phyloP scores from a whole-genome alignment of 805 yeast species.

The Blastobotrys parvus region DNA sequence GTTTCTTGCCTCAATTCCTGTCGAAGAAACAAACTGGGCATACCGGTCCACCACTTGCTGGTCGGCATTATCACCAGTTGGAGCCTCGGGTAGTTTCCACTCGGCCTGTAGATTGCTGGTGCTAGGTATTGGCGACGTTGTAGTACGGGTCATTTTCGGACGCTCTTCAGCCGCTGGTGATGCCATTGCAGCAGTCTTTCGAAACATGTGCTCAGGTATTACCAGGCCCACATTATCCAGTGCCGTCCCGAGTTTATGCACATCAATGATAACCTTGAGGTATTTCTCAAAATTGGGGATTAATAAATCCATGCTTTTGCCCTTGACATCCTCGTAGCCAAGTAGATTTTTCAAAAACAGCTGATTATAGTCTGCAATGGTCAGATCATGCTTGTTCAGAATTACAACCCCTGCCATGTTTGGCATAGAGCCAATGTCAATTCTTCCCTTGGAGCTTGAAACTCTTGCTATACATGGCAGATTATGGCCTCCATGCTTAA shows the following conservation, averaged over 20 bases:
- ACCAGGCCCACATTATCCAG: slow-evolving; percentile 55
- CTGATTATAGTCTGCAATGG: slow-evolving; percentile 64
- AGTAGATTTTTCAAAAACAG: slow-evolving; percentile 73
- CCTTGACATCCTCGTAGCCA: slow-evolving; percentile 42
- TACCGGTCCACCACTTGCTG: slow-evolving; percentile 29
- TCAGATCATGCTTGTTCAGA: slow-evolving; percentile 42
- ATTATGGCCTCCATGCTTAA: slow-evolving; percentile 2
- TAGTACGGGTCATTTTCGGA: neutral
- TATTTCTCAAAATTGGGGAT: slow-evolving; percentile 55
- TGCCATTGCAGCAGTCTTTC: slow-evolving; percentile 34
- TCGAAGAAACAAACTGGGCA: slow-evolving; percentile 45
- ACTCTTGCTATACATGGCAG: slow-evolving; percentile 11
- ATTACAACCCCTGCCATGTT: slow-evolving; percentile 83
- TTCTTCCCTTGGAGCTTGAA: slow-evolving; percentile 4
- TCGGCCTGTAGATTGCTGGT: neutral
- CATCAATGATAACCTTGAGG: slow-evolving; percentile 22
- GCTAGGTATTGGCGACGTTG: neutral
- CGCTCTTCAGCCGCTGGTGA: neutral
- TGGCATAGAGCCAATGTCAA: slow-evolving; percentile 69
- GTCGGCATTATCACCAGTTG: slow-evolving; percentile 22
- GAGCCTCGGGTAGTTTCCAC: neutral
- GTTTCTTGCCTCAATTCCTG: slow-evolving; percentile 50
- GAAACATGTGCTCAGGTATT: slow-evolving; percentile 83
- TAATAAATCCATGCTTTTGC: slow-evolving; percentile 44
- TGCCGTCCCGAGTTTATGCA: neutral